phyloP scores from a whole-genome alignment of 129 eudicot species.

The Chrysanthemum seticuspe region DNA sequence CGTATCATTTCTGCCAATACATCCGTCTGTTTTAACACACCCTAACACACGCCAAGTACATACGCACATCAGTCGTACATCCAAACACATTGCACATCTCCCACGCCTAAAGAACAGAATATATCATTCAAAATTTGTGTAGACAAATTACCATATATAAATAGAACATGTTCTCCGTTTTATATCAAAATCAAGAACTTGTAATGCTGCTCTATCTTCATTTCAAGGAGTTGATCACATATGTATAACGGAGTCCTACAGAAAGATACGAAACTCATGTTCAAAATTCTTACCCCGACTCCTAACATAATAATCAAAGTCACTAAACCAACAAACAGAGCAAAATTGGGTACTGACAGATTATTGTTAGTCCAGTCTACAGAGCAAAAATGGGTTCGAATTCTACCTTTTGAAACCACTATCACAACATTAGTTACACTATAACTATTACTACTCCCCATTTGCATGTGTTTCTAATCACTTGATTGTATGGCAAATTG shows the following conservation, averaged over 20 bases:
- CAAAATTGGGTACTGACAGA: not conserved
- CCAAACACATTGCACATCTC: too few relatives aligned
- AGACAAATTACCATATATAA: too few relatives aligned
- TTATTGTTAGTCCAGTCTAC: slow-evolving; percentile 7
- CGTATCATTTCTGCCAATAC: too few relatives aligned
- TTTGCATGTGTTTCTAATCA: slow-evolving; percentile 24
- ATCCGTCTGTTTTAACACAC: too few relatives aligned
- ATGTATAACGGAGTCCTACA: not conserved
- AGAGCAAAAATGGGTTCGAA: slow-evolving; percentile 33
- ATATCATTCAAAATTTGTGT: too few relatives aligned
- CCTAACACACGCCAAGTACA: too few relatives aligned
- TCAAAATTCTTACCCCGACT: not conserved
- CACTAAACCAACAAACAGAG: not conserved
- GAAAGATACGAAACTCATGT: not conserved
- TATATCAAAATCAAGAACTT: not conserved
- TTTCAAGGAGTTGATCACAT: not conserved
- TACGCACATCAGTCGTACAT: too few relatives aligned
- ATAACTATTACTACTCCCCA: slow-evolving; percentile 15
- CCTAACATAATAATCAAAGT: slow-evolving; percentile 2
- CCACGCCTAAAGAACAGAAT: too few relatives aligned
- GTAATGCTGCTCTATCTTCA: not conserved
- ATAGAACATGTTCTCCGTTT: not conserved
- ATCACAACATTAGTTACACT: slow-evolving; percentile 18
- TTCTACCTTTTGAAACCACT: slow-evolving; percentile 24
- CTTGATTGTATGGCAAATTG: slow-evolving; percentile 3